A percentile compares a stretch with the other conserved stretches of the same genome.
phyloP scores from a whole-genome alignment of 805 yeast species.

The Candida morakotiae region DNA sequence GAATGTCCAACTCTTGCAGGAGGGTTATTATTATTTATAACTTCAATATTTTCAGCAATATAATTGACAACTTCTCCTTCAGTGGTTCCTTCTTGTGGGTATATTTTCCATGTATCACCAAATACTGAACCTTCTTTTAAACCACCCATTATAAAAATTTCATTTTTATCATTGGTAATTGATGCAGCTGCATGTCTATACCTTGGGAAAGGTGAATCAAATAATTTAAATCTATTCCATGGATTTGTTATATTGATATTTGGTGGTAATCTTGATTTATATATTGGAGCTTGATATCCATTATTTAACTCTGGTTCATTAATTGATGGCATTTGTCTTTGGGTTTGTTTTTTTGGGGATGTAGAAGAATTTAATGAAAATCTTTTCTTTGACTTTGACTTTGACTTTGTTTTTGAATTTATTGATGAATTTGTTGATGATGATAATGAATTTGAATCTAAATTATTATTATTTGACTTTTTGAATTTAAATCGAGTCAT shows the following conservation, averaged over 20 bases:
- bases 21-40: conserved; percentile 73
- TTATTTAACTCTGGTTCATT: not conserved
- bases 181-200: conserved; percentile 89
- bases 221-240: conserved; percentile 63
- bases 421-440: conserved; percentile 2
- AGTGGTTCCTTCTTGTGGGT: conserved; percentile 38
- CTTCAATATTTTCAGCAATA: conserved; percentile 30
- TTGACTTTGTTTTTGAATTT: not conserved
- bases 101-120: conserved; percentile 92
- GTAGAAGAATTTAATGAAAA: not conserved
- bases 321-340: conserved; percentile 3
- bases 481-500: conserved; percentile 58
- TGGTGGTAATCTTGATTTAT: conserved; percentile 6
- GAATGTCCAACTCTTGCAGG: conserved; percentile 98
- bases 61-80: conserved; percentile 19
- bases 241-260: conserved; percentile 37
- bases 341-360: not conserved
- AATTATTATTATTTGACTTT: not conserved
- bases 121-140: conserved; percentile 86
- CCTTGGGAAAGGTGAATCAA: conserved; percentile 86
- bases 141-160: conserved; percentile 91
- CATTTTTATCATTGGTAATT: conserved; percentile 64
- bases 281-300: not conserved
- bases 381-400: too few relatives aligned
- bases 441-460: conserved; percentile 1